Base-by-base conservation (phyloP, 148 eudicot species). In the Diospyros lotus region DNA sequence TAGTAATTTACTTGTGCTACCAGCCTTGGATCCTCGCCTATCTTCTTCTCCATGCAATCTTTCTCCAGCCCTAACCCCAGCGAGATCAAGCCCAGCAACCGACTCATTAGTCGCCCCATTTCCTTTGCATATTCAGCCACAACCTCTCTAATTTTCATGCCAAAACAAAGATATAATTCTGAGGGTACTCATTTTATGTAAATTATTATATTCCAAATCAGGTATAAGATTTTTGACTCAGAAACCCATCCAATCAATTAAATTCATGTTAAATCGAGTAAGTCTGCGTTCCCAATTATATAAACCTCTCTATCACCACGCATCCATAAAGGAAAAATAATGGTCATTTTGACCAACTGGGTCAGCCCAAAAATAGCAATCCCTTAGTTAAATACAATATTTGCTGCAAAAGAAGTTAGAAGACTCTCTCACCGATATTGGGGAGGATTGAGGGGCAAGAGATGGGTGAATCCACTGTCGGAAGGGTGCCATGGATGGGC, bases 1-100 rank as follows among this genome's bases (percentile, higher is more conserved):
- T 80, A 84, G 74, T 84, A 84, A 81, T 84, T 84, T 43, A 82
- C 81, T 69, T 84, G 86, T 41, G 77, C 75, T 8, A 39, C 13
- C 12, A 44, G 18, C 18, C 18, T 58, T 15, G 61, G 61, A 13
- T 68, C 51, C 52, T 68, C 71, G 1, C 71, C 71, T 46, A 68
- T n/a, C 11, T 40, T 17, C 5, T 38, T 15, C 58, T 68, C 38
- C 13, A 68, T 48, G 10, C 56, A 68, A 68, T 51, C 71, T 18
- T 68, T 68, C 5, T 68, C 71, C 6, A 68, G 71, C 4, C 71
- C 71, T 4, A 68, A 41, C 10, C 71, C 71, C 17, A 48, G 13
- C 12, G 71, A 68, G 6, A 68, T 68, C 71, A 68, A 50, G 71
- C 71, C 18, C 71, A 68, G 38, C 9, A 68, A 10, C 18, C 71